Conservation (phyloP, 2,329 filamentous ascomycete species). For the Coniochaeta ligniaria region DNA sequence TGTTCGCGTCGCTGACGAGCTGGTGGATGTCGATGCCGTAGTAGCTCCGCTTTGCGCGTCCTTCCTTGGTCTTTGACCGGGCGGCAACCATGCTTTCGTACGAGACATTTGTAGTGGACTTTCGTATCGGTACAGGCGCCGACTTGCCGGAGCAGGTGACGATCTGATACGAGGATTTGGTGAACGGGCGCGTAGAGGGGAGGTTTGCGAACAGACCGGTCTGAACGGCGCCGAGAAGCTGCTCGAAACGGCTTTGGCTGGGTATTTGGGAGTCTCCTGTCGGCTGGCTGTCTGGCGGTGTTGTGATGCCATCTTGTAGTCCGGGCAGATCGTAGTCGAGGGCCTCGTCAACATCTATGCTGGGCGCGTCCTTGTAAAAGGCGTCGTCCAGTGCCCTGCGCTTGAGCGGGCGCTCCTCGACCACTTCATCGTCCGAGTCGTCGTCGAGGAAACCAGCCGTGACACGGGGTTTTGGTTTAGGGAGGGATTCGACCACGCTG, state of each 20-base stretch:
- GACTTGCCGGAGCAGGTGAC: slow-evolving; percentile 52
- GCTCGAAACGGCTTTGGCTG: not conserved
- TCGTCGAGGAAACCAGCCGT: slow-evolving; percentile 1
- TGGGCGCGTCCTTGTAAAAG: not conserved
- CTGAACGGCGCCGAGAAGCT: not conserved
- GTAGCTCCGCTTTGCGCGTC: slow-evolving; percentile 67
- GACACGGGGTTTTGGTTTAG: not conserved
- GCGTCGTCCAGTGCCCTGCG: not conserved
- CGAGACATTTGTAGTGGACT: slow-evolving; percentile 34
- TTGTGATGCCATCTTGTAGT: not conserved
- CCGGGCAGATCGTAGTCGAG: not conserved
- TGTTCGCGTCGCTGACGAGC: slow-evolving; percentile 64
- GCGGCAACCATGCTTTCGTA: slow-evolving; percentile 64
- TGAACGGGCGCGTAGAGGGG: not conserved
- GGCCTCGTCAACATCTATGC: not conserved
- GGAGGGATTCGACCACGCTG: not conserved
- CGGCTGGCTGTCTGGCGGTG: slow-evolving; percentile 1
- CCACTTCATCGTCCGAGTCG: not conserved
- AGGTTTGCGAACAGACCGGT: not conserved
- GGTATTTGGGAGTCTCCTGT: not conserved
- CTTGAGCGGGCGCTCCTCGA: not conserved
- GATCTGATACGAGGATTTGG: slow-evolving; percentile 27
- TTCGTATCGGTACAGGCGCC: slow-evolving; percentile 48
- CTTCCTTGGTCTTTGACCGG: slow-evolving; percentile 58
- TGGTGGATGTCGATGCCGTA: slow-evolving; percentile 91